A percentile compares a stretch with the other conserved stretches of the same genome.
Evolutionary conservation across 2,329 filamentous ascomycete species (phyloP).

Genomic region (Hymenoscyphus salicellus): DNA sequence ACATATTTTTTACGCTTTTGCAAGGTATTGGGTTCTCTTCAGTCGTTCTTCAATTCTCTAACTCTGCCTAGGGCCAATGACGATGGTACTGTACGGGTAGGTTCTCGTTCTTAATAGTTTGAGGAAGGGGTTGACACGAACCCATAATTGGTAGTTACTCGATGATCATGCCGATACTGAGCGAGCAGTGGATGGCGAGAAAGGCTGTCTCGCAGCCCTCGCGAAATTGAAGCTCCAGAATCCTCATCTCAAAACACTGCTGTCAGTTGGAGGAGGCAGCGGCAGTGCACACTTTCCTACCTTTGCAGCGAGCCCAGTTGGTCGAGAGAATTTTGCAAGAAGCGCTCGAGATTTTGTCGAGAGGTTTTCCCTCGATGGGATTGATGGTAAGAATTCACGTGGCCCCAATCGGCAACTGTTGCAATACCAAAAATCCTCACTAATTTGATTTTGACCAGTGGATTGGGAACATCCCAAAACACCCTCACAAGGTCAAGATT

Average conservation of each 20-base stretch:
- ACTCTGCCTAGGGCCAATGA: background rate
- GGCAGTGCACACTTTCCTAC: conserved; percentile 1
- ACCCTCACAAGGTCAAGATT: background rate
- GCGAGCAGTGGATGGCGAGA: background rate
- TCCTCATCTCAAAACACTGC: background rate
- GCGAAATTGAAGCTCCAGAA: background rate
- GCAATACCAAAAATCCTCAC: background rate
- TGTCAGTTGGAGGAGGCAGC: conserved; percentile 7
- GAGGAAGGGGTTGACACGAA: background rate
- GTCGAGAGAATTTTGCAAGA: conserved; percentile 5
- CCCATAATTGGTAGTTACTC: background rate
- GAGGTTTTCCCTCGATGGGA: conserved; percentile 2
- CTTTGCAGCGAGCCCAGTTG: background rate
- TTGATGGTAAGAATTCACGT: background rate
- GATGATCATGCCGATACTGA: conserved; percentile 5
- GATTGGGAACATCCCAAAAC: conserved; percentile 8
- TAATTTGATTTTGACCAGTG: background rate
- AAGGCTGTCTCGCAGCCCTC: background rate
- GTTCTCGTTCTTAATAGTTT: background rate
- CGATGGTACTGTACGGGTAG: conserved; percentile 2
- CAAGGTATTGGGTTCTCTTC: background rate
- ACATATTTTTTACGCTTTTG: conserved; percentile 8
- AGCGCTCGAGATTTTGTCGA: background rate
- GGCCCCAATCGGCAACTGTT: background rate
- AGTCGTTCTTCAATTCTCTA: background rate